phyloP scores from a whole-genome alignment of 2,329 filamentous ascomycete species.

The Pestalotiopsis sp. region DNA sequence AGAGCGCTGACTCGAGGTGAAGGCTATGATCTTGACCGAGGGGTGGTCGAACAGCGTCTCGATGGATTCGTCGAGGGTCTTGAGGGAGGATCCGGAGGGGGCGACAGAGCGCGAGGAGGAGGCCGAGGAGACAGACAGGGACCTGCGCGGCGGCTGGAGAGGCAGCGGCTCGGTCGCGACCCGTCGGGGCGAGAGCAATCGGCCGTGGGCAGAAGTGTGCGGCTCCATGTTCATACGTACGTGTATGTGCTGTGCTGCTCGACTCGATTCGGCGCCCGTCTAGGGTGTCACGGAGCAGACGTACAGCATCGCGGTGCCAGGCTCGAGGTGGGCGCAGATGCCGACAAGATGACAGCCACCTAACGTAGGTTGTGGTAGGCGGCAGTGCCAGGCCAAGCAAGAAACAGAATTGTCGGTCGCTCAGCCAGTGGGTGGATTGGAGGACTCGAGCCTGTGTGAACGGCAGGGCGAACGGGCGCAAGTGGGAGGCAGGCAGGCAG shows the following conservation, averaged over 20 bases:
- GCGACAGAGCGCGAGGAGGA: slow-evolving; percentile 16
- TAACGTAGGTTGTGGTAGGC: neutral
- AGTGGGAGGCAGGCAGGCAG: no score
- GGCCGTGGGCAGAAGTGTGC: neutral
- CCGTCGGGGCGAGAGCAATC: slow-evolving; percentile 13
- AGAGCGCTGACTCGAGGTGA: slow-evolving; percentile 36
- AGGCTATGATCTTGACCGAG: slow-evolving; percentile 68
- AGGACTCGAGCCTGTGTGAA: no score
- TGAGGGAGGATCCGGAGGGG: neutral
- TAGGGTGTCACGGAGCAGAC: neutral
- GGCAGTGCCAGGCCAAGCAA: neutral
- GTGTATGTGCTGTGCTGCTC: no score
- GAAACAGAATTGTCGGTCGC: neutral
- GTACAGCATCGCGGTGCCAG: neutral
- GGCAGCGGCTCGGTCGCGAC: slow-evolving; percentile 14
- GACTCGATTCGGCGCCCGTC: neutral
- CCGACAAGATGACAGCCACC: neutral
- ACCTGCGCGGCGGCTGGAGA: slow-evolving; percentile 13
- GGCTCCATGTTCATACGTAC: slow-evolving; percentile 13
- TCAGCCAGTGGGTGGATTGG: neutral
- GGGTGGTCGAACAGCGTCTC: slow-evolving; percentile 78
- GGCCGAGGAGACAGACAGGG: slow-evolving; percentile 16
- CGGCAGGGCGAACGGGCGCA: no score
- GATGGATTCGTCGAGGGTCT: slow-evolving; percentile 40
- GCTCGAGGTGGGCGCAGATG: neutral